Conservation (phyloP, 2,329 filamentous ascomycete species). For the Pseudogymnoascus sp. region DNA sequence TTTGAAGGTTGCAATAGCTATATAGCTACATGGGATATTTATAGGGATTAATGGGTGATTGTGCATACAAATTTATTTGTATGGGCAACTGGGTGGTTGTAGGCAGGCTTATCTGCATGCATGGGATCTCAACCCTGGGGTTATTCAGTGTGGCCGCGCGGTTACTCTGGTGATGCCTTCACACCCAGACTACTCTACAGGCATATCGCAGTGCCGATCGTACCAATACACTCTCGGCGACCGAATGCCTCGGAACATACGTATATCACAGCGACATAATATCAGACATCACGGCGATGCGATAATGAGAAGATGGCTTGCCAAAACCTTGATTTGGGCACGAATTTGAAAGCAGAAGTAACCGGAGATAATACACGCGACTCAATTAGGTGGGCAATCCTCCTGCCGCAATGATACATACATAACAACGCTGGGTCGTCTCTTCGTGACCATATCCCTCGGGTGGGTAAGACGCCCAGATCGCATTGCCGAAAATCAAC, state of each 20-base stretch:
- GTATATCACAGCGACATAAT: background rate
- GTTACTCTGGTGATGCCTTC: background rate
- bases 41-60: background rate
- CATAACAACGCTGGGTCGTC: conserved; percentile 7
- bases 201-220: background rate
- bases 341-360: background rate
- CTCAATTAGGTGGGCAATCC: conserved; percentile 4
- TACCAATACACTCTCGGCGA: background rate
- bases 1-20: background rate
- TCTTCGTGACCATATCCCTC: conserved; percentile 4
- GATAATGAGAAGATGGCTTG: background rate
- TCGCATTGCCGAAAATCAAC: background rate
- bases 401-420: conserved; percentile 7
- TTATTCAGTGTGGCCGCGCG: background rate
- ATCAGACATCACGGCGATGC: no score
- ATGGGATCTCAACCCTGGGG: background rate
- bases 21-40: background rate
- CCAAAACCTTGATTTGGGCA: background rate
- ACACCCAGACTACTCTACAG: background rate
- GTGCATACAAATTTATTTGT: background rate
- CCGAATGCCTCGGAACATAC: background rate
- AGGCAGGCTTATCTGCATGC: background rate
- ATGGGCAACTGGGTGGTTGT: background rate
- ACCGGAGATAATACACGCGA: conserved; percentile 1
- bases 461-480: conserved; percentile 1